These are phyloP conservation scores for Anisodus acutangulus DNA, from an alignment of 257 asterid species.

Conservation along the genomic window DNA sequence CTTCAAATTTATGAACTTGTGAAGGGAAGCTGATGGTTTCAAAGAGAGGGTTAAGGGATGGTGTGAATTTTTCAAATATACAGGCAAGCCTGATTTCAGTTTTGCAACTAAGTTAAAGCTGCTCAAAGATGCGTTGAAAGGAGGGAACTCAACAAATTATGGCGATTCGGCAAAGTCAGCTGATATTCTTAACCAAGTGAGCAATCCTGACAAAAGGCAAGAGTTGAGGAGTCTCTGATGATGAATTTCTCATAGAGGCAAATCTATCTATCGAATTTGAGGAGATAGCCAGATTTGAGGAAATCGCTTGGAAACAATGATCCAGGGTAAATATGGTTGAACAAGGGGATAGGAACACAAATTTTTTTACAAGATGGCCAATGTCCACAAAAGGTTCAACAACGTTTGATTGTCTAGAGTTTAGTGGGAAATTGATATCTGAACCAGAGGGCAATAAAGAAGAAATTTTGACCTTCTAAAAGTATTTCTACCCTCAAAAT, in stretches of 20 bases:
- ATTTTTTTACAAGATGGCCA: neutral
- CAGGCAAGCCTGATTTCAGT: no score
- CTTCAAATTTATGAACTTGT: no score
- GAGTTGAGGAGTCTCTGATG: conserved; percentile 6
- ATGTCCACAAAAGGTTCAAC: neutral
- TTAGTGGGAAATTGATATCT: neutral
- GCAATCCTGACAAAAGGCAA: neutral
- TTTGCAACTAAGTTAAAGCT: no score
- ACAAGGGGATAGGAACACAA: neutral
- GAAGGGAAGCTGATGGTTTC: no score
- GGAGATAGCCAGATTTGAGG: neutral
- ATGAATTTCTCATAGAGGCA: neutral
- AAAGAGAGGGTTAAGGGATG: no score
- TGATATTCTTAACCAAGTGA: neutral
- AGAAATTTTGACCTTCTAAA: no score
- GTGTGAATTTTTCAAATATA: no score
- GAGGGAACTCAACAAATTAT: neutral
- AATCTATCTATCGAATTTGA: neutral
- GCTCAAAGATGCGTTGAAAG: no score
- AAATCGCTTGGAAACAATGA: conserved; percentile 8
- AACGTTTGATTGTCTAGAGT: neutral
- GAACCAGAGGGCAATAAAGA: no score
- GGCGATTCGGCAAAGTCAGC: neutral
- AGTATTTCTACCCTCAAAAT: no score
- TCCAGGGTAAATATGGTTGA: neutral